Base-by-base conservation (phyloP, 331 rosid species). In the Malus hybrid region DNA sequence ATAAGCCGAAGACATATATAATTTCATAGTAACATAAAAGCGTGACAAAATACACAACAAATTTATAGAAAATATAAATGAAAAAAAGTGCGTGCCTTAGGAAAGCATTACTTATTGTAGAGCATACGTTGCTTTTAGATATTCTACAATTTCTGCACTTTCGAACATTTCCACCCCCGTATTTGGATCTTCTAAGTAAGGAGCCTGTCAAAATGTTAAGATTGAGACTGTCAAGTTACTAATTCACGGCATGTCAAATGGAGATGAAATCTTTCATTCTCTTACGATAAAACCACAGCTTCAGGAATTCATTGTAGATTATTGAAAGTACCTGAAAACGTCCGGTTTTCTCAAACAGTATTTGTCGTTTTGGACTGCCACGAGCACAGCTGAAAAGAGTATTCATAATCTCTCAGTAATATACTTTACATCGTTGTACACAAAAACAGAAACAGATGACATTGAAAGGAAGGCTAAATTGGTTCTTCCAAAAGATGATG, bases 151-250 rank as follows among this genome's bases (percentile, higher is more conserved):
- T 50, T 95, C 99, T 33, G 98, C 98, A 84, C 99, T 92, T 80
- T 95, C 99, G 73, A 86, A 95, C 99, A 92, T 95, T 74, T 83
- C 83, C 79, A 95, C 82, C 56, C 98, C 99, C 3, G 99, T 95
- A 86, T 95, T 95, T 30, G 98, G 98, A 91, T 92, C 99, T 82
- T 88, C 93, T 77, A 95, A 72, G 82, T 79, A 92, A 20, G 99
- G 98, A 34, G 84, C 98, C 99, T 95, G 91, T 68, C 70, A 78
- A 63, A 62, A 50, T 70, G 52, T 66, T 30, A 53, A 48, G 20
- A 68, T 62, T 55, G 72, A 80, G 70, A 28, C 36, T 28, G 67
- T 74, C 73, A 26, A 50, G 55, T 77, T 62, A 52, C 30, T 15
- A 74, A 63, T 57, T 28, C 12, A 42, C 53, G 24, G 75, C 56